Base-by-base conservation (phyloP, 192 early-diverging fungal species). In the Haplosporangium gracile region DNA sequence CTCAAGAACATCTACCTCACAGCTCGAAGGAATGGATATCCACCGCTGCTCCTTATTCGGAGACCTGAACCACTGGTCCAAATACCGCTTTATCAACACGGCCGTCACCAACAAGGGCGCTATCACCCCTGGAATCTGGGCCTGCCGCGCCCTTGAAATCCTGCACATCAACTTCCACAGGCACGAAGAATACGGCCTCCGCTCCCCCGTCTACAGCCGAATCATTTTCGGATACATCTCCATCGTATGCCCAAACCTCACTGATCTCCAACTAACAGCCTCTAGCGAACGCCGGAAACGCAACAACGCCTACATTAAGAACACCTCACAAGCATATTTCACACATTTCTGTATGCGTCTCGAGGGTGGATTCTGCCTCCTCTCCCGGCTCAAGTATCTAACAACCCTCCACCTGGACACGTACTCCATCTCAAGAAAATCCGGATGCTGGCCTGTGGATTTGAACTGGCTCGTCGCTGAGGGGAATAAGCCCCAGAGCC, bases 401-500 rank as follows among this genome's bases (percentile, higher is more conserved):
- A 65, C 29, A 5, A 65, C 60, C 13, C 32, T 65, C 0, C 29
- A 29, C 0, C 5, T 65, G 29, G 60, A 65, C 26, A 29, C 29
- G 1, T 65, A 65, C 26, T 65, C 60, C 8, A 65, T 65, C 13
- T 26, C 60, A 2, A 26, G 60, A 11, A 65, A 65, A 10, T 65
- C 60, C 1, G 60, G 60, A 15, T 65, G 60, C 11, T 65, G 60
- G 60, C 60, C 60, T 65, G 60, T 65, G 60, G 60, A 65, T 65
- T 1, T 65, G n/a, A 65, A 26, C 26, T 65, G 60, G 60, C 32
- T 65, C 29, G 24, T 11, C 8, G 60, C 60, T 15, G 60, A 65
- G 26, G 60, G 60, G 11, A 65, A 65, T 29, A 29, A 1, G 26
- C 11, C 9, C 26, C 9, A 32, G n/a, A 15, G 16, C 6, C 29